phyloP scores from a whole-genome alignment of 176 grass and related monocot species.

The Oryza rufipogon region DNA sequence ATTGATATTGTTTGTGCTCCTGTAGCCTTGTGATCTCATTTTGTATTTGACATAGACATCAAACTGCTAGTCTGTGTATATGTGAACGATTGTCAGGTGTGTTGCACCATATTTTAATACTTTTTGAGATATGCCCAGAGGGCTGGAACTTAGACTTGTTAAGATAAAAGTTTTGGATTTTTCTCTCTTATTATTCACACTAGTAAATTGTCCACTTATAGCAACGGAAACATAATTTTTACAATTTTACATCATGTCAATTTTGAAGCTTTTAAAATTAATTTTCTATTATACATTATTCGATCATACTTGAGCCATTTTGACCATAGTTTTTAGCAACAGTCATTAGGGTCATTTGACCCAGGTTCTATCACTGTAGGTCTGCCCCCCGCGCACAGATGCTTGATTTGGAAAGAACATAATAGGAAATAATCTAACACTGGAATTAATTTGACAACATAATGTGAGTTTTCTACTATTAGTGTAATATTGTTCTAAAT shows the following conservation, averaged over 20 bases:
- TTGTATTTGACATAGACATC: background rate
- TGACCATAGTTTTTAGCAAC: no score
- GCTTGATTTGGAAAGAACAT: no score
- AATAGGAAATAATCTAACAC: no score
- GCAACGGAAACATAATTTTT: background rate
- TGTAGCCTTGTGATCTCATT: background rate
- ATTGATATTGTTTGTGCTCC: background rate
- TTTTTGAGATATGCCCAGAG: background rate
- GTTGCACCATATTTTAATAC: background rate
- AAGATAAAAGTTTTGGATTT: conserved; percentile 12
- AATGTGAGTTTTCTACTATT: no score
- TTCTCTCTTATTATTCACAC: background rate
- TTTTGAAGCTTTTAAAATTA: no score
- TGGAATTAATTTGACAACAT: no score
- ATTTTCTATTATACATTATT: no score
- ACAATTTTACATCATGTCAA: background rate
- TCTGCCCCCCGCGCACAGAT: no score
- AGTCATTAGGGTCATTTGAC: no score
- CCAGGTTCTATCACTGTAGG: no score
- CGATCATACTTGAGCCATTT: no score
- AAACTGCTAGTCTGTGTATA: background rate
- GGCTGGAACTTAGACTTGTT: background rate
- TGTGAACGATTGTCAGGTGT: background rate
- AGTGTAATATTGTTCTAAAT: no score
- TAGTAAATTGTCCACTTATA: background rate